Evolutionary conservation across 768 basidiomycete genomes (phyloP), one percentile per base, ranked within the genome.

Genomic region (Cantharellus anzutake): DNA sequence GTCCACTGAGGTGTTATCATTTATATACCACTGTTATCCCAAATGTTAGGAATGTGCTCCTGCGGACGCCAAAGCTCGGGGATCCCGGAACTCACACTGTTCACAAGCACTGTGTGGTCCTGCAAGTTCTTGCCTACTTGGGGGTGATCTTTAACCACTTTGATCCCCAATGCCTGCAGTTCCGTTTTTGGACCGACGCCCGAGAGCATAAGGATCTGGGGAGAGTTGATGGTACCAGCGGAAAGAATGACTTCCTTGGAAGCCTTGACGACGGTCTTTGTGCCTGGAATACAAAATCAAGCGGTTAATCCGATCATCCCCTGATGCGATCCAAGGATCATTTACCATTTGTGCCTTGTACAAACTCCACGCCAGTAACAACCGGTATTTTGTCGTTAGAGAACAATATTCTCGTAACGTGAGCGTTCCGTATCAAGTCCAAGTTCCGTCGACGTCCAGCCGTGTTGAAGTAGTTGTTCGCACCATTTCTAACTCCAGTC

Each of bases 371-470:
- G 14, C 71, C 72, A 42, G 69, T 73, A 42, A 77, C 74, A 42
- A 50, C 35, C 34, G 58, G 42, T 4, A 5, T 41, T 2, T 66
- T 68, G 11, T 69, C 69, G 3, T 29, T 42, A 11, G 56, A 56
- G 2, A 66, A 44, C 2, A 84, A 58, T 11, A 87, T 68, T 39
- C 73, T 77, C 7, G 80, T 83, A 2, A 78, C 82, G 4, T 73
- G 74, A 0, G 81, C 78, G 55, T 74, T 70, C 29, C 77, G 75
- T 2, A 76, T 76, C 20, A 87, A 77, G 37, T 73, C 81, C 35
- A 87, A 72, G 63, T 86, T 86, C 3, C 78, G 78, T 42, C 84
- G 52, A 11, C 11, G 14, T 55, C 38, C 11, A 11, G 35, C 52
- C 52, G 52, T 55, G 44, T 29, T 48, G 35, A 55, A 37, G 38